Evolutionary conservation across 2,329 filamentous ascomycete genomes (phyloP).

Genomic region (Xylaria arbuscula): DNA sequence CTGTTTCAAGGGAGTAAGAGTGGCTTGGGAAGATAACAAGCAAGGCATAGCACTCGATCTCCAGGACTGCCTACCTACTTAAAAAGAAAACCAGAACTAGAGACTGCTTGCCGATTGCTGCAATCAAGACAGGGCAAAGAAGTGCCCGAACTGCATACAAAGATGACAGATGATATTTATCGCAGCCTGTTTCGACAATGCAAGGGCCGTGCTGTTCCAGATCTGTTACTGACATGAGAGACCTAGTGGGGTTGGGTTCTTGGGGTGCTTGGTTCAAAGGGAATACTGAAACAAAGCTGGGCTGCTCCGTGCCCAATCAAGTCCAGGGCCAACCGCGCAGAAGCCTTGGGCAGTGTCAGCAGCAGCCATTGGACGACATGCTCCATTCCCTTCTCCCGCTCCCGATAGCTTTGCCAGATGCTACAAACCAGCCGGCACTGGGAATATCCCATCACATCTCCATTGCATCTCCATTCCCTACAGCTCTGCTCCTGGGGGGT

Average conservation of each 20-base stretch:
- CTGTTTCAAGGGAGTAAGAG: conserved; percentile 18
- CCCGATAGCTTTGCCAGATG: no score
- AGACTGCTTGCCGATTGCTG: background rate
- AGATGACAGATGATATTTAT: conserved; percentile 11
- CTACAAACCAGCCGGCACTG: background rate
- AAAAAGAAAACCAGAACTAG: conserved; percentile 2
- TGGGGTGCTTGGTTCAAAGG: conserved; percentile 35
- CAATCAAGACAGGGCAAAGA: background rate
- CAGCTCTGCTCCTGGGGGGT: background rate
- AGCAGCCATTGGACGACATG: conserved; percentile 29
- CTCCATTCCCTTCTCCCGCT: conserved; percentile 4
- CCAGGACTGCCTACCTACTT: background rate
- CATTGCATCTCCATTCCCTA: no score
- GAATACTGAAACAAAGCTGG: conserved; percentile 47
- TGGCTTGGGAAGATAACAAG: conserved; percentile 10
- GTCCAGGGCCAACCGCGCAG: conserved; percentile 35
- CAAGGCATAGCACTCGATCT: background rate
- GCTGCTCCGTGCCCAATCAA: conserved; percentile 47
- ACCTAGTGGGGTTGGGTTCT: conserved; percentile 32
- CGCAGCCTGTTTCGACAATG: conserved; percentile 16
- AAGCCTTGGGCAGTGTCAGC: conserved; percentile 35
- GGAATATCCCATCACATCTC: background rate
- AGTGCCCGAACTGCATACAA: background rate
- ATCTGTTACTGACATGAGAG: conserved; percentile 20
- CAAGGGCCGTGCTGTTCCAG: conserved; percentile 28